Evolutionary conservation across 2,329 filamentous ascomycete species (phyloP), one percentile per base, ranked within the genome.

Genomic region (Pestalotiopsis sp.): DNA sequence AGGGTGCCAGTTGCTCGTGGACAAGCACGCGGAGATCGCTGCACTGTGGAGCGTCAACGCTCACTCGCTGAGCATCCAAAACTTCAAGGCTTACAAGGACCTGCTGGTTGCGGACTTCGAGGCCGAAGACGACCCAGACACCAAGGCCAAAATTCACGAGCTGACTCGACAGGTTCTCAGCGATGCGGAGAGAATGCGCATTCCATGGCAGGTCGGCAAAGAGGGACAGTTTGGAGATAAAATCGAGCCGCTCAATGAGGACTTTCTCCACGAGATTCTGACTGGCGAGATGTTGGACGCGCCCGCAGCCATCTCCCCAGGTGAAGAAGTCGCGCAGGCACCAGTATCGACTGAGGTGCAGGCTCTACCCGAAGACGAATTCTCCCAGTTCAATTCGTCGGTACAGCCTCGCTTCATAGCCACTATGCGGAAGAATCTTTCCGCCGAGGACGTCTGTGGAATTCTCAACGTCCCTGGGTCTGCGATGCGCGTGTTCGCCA

Each of bases 41-140:
- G 39, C 61, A 4, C n/a, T 64, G 20, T 74, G 71, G 71, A 27
- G 68, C 2, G 36, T 73, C 3, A 49, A 68, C 25, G 59, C 65
- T 3, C 49, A 58, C 3, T 63, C 25, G 17, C 58, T 73, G 2
- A 65, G 67, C 13, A 39, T 72, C 13, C 72, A 73, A 52, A 74
- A 73, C 39, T 38, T 67, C 12, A 67, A 70, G 41, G 70, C 63
- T 2, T 73, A 72, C 59, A 65, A 67, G 38, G 68, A 68, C 14
- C 61, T 73, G 3, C 12, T 60, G 23, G 25, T 23, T 4, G 4
- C 23, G 1, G 23, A 60, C 2, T 27, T 60, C 20, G 57, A 11
- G 3, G 4, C 23, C 31, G 57, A 60, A 13, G 23, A 27, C 11
- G 31, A n/a, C 57, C 25, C 11, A 14, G 9, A 60, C 14, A 4